A percentile compares a stretch with the other conserved stretches of the same genome.
Evolutionary conservation across 2,329 filamentous ascomycete genomes (phyloP).

Genomic region (Bisporella sp.): DNA sequence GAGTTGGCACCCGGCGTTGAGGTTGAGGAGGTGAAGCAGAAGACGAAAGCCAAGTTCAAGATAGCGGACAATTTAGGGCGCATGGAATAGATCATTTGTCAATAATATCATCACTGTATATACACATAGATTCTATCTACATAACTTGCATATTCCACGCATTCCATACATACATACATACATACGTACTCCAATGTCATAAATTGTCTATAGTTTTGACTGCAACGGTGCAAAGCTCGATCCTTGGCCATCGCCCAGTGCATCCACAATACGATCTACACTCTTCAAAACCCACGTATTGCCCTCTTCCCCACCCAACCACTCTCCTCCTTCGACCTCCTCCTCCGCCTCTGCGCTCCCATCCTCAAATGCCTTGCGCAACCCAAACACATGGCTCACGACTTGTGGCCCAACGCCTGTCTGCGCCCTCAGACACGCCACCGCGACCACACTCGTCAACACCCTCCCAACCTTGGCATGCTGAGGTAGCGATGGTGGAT

Average conservation of each 20-base stretch:
- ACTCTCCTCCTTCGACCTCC: slow-evolving; percentile 43
- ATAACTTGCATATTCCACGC: neutral
- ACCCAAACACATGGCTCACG: slow-evolving; percentile 70
- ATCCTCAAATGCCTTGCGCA: slow-evolving; percentile 69
- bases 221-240: slow-evolving; percentile 50
- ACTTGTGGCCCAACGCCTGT: slow-evolving; percentile 80
- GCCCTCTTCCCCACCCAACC: slow-evolving; percentile 59
- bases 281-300: slow-evolving; percentile 55
- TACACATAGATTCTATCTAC: neutral
- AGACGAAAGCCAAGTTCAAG: slow-evolving; percentile 62
- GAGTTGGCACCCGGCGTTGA: slow-evolving; percentile 64
- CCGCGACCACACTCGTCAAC: slow-evolving; percentile 65
- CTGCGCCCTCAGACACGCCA: slow-evolving; percentile 70
- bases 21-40: slow-evolving; percentile 60
- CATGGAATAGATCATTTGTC: slow-evolving; percentile 28
- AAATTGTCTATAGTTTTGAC: slow-evolving; percentile 32
- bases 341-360: slow-evolving; percentile 45
- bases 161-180: neutral
- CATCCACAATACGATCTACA: slow-evolving; percentile 53
- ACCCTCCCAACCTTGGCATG: slow-evolving; percentile 57
- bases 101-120: neutral
- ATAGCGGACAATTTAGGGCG: slow-evolving; percentile 51
- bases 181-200: neutral
- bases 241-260: slow-evolving; percentile 39
- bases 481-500: slow-evolving; percentile 43